Base-by-base conservation (phyloP, 2,329 filamentous ascomycete genomes). In the Colletotrichum sublineola region DNA sequence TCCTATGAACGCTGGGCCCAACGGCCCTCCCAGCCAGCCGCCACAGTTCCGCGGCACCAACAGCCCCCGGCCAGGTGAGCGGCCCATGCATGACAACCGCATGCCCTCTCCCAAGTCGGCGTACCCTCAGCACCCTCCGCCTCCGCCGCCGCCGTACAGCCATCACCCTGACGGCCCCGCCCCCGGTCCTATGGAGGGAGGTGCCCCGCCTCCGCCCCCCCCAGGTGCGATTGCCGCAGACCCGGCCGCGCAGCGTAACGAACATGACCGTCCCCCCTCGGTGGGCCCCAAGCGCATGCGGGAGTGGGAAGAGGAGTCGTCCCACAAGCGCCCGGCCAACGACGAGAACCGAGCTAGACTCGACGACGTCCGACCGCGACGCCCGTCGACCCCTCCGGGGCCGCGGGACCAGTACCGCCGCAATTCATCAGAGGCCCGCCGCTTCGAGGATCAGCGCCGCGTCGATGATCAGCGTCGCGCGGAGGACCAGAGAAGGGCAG, bases 61-160 rank as follows among this genome's bases (percentile, higher is more conserved):
- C 77, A 97, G 93, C 80, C 94, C 95, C 72, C 90, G 94, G n/a
- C 90, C 93, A 63, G 96, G 98, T 75, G 91, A 95, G 58, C 90
- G 95, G 64, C 92, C 93, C 1, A 88, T 96, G 74, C 89, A 96
- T 75, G 95, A 97, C 75, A 94, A 92, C 79, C 91, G 93, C 73
- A 93, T 95, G 82, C 90, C 94, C n/a, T 98, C 96, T n/a, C 95
- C 95, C 71, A 95, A 95, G 78, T 93, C 94, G 50, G 91, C 90
- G 9, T 97, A 96, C 78, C 91, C 93, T 6, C 94, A 95, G 77
- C 93, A 94, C 74, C 93, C 92, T 75, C 83, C 86, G 11, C 80
- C 80, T 15, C 78, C 81, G 20, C 78, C 82, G 14, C 77, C 81
- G 61, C 81, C 84, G 0, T 97, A 94, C 79, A 86, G 92, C 76